A percentile compares a stretch with the other conserved stretches of the same genome.
Conservation (phyloP, 2,329 filamentous ascomycete species). For the Endothia cerciana region DNA sequence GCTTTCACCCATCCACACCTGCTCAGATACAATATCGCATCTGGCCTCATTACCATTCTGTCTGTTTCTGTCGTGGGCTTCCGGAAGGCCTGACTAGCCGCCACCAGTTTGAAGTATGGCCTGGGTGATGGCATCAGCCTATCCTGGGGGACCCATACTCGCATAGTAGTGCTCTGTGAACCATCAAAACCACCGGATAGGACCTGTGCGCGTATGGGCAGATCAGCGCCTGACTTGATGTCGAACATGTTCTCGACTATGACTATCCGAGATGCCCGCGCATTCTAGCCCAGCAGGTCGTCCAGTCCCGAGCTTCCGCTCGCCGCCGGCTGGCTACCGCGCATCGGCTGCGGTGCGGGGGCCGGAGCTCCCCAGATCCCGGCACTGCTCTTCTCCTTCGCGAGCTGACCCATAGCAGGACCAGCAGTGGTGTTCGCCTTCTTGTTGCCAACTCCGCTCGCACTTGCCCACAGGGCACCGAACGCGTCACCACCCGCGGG, state of each 20-base stretch:
- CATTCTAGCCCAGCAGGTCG: conserved; percentile 50
- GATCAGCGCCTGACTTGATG: background rate
- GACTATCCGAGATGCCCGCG: background rate
- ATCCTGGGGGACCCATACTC: background rate
- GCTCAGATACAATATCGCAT: background rate
- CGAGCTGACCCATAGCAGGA: conserved; percentile 87
- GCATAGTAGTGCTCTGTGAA: background rate
- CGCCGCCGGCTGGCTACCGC: conserved; percentile 30
- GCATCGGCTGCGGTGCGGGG: conserved; percentile 39
- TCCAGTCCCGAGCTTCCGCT: conserved; percentile 46
- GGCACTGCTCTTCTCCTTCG: conserved; percentile 96
- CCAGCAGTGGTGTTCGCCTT: conserved; percentile 70
- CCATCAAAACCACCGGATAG: background rate
- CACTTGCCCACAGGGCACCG: conserved; percentile 80
- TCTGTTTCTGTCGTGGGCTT: background rate
- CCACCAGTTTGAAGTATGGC: background rate
- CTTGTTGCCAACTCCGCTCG: conserved; percentile 71
- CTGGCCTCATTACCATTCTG: background rate
- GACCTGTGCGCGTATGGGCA: background rate
- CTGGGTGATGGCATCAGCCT: background rate
- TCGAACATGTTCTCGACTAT: background rate
- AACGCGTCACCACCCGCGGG: conserved; percentile 80
- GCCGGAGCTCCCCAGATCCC: conserved; percentile 87
- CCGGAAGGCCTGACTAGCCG: background rate
- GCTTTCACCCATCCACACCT: background rate